Base-by-base conservation (phyloP, 345 rosid species). In the Trapa incisa region DNA sequence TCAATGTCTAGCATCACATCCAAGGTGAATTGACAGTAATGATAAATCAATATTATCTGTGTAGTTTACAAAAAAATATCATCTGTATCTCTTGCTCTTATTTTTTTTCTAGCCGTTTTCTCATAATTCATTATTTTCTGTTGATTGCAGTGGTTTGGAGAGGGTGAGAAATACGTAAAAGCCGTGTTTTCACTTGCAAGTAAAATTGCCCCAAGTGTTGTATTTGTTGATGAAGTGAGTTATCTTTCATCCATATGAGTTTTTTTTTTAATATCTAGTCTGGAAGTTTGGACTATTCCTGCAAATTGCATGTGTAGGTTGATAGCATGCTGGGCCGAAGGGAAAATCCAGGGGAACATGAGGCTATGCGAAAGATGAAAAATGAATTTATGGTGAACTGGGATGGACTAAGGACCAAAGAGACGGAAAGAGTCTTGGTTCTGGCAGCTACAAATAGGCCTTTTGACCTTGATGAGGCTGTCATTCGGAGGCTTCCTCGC, bases 401-500 rank as follows among this genome's bases (percentile, higher is more conserved):
- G 97, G 99, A 88, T 75, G 98, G 97, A 50, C 70, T 87, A 62
- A 79, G 86, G 69, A 85, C 97, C 13, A 87, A 88, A 77, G 97
- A 90, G 53, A 84, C 85, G 11, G 96, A 93, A 72, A 75, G 96
- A 16, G 90, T 93, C 70, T 85, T 93, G 71, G 97, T 93, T 39
- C 96, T 90, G 74, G 98, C 92, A 64, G 97, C 98, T 72, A 93
- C 97, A 60, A 93, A 90, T 74, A 79, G 98, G 73, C 96, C 97
- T 57, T 93, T 83, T 78, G 98, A 93, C 80, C 92, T 93, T 71
- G 98, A 93, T 73, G 98, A 93, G 82, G 98, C 97, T 65, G 98
- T 90, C 71, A 90, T 90, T 71, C 86, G 97, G 75, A 82, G 97
- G 79, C 74, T 93, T 37, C 94, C 96, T 29, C 72, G 76, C 35